Conservation (phyloP, 768 basidiomycete genomes). For the Neoboletus subvelutipes region DNA sequence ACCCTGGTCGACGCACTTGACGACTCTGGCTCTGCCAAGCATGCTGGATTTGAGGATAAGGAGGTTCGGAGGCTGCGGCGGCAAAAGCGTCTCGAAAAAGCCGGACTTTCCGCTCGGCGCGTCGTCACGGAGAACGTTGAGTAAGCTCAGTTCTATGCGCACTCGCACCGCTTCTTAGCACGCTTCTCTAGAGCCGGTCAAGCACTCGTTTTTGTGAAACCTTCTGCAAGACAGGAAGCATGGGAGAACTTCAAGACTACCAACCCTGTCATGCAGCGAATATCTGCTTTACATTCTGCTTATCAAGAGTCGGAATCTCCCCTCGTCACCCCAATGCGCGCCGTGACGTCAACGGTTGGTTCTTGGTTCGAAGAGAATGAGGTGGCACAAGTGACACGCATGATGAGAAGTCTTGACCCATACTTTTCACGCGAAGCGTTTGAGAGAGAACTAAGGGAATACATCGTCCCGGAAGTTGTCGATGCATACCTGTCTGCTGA, state of each 20-base stretch:
- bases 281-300: conserved; percentile 59
- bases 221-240: conserved; percentile 72
- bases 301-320: conserved; percentile 96
- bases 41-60: conserved; percentile 95
- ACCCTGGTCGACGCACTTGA: conserved; percentile 91
- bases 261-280: conserved; percentile 68
- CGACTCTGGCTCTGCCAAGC: conserved; percentile 89
- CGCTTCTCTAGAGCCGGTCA: conserved; percentile 71
- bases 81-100: conserved; percentile 79
- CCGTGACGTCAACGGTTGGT: conserved; percentile 81
- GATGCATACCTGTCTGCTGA: conserved; percentile 95
- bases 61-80: conserved; percentile 82
- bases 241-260: conserved; percentile 81
- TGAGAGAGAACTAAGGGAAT: conserved; percentile 88
- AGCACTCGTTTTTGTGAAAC: conserved; percentile 80
- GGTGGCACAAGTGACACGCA: conserved; percentile 88
- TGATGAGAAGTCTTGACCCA: conserved; percentile 89
- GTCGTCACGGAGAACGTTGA: conserved; percentile 74
- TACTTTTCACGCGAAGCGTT: conserved; percentile 83
- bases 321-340: conserved; percentile 74
- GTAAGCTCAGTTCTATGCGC: conserved; percentile 45
- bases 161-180: not conserved
- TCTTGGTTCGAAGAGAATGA: conserved; percentile 97
- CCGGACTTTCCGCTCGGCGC: conserved; percentile 57
- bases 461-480: conserved; percentile 96